Conservation (phyloP, 2,329 filamentous ascomycete species). For the Calonectria pteridis region DNA sequence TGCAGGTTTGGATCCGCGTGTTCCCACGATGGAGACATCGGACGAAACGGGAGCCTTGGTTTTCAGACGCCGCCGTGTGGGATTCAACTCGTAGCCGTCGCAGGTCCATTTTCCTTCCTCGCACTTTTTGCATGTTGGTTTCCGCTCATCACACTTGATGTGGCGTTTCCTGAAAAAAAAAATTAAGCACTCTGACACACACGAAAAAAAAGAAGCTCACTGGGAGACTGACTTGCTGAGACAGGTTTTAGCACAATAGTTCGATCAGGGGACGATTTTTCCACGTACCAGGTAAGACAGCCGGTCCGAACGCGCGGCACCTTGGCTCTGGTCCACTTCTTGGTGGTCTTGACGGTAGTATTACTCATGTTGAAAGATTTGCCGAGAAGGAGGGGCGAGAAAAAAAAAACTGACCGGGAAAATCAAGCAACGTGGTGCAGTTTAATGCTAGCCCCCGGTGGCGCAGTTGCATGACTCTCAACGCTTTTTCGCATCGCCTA, state of each 20-base stretch:
- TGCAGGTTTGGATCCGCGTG: background rate
- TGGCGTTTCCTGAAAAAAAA: background rate
- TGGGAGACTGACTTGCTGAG: background rate
- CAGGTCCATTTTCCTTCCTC: background rate
- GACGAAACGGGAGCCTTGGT: background rate
- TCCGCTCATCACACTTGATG: conserved; percentile 3
- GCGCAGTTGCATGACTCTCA: background rate
- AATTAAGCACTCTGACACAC: background rate
- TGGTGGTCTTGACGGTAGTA: background rate
- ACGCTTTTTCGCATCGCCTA: background rate
- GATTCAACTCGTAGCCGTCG: background rate
- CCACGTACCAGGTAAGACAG: background rate
- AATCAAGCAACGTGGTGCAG: background rate
- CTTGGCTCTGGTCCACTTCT: conserved; percentile 2
- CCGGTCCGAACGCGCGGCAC: background rate
- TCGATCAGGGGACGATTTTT: too few relatives aligned
- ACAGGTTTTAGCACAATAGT: background rate
- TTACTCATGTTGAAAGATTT: background rate
- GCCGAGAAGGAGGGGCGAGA: background rate
- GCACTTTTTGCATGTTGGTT: background rate
- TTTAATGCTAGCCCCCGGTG: background rate
- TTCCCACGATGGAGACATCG: background rate
- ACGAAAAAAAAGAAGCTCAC: too few relatives aligned
- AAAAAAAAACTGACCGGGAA: background rate
- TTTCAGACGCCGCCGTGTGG: background rate